A percentile compares a stretch with the other conserved stretches of the same genome.
Conservation (phyloP, 495 filamentous ascomycete species). For the Mycothermus thermophilus region DNA sequence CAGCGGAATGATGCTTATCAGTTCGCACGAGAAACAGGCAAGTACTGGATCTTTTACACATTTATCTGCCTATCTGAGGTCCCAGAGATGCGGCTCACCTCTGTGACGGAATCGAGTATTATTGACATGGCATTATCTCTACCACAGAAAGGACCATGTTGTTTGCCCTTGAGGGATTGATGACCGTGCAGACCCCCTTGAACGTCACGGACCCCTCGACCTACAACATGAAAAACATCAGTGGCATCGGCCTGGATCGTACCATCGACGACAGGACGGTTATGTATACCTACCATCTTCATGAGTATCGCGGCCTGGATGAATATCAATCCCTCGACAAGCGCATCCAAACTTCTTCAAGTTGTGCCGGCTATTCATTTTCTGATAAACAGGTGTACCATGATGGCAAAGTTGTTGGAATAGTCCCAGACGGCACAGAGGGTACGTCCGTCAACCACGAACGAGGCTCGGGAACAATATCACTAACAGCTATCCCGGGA, state of each 20-base stretch:
- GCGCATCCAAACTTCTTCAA: not conserved
- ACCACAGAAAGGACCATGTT: too few relatives aligned
- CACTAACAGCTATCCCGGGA: too few relatives aligned
- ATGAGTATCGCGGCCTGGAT: not conserved
- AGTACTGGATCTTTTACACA: not conserved
- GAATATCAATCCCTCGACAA: not conserved
- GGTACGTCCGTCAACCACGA: too few relatives aligned
- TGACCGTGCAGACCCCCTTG: not conserved
- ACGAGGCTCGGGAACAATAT: too few relatives aligned
- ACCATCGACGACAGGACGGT: not conserved
- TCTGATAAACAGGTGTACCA: not conserved
- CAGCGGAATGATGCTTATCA: not conserved
- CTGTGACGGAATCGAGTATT: too few relatives aligned
- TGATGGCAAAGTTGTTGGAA: not conserved
- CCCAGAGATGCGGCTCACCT: not conserved
- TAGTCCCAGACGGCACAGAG: too few relatives aligned
- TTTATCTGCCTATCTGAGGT: not conserved
- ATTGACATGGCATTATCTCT: too few relatives aligned
- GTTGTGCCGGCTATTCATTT: not conserved
- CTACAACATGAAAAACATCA: not conserved
- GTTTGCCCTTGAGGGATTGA: not conserved
- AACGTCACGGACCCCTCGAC: not conserved
- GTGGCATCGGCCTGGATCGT: not conserved
- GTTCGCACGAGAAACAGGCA: too few relatives aligned
- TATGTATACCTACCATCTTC: not conserved